Evolutionary conservation across 495 filamentous ascomycete genomes (phyloP).

Genomic region (Podospora australis): DNA sequence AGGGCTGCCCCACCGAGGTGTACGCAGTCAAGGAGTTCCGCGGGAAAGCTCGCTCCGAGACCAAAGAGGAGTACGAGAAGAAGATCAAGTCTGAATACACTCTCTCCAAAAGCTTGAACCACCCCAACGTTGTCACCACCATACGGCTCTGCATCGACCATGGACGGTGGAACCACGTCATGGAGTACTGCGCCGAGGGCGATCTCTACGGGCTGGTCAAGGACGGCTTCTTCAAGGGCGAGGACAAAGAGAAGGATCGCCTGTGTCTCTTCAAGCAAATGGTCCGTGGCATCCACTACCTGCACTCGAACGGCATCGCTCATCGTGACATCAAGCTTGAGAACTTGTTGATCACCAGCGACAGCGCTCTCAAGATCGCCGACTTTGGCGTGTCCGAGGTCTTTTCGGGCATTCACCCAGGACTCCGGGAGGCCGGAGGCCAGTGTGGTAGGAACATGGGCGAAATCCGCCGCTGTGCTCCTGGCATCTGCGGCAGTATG

Average conservation of each 20-base stretch:
- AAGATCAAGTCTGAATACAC: conserved; percentile 78
- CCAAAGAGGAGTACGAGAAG: conserved; percentile 59
- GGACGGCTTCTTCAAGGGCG: conserved; percentile 51
- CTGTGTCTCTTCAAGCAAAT: conserved; percentile 78
- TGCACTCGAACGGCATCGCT: conserved; percentile 65
- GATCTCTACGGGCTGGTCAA: conserved; percentile 65
- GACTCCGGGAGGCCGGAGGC: conserved; percentile 53
- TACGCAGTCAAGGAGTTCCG: conserved; percentile 79
- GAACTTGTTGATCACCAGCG: conserved; percentile 62
- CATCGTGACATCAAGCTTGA: conserved; percentile 81
- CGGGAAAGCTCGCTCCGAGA: conserved; percentile 53
- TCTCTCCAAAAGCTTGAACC: conserved; percentile 66
- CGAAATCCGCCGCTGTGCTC: conserved; percentile 58
- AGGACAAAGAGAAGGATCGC: conserved; percentile 59
- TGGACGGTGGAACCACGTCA: conserved; percentile 70
- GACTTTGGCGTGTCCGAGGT: conserved; percentile 77
- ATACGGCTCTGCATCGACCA: conserved; percentile 61
- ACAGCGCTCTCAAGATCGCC: conserved; percentile 70
- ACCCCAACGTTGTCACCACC: conserved; percentile 74
- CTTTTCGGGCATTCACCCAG: conserved; percentile 68
- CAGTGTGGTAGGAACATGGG: conserved; percentile 60
- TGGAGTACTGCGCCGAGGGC: conserved; percentile 74
- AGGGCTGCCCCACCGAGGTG: conserved; percentile 46
- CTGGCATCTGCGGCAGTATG: conserved; percentile 67
- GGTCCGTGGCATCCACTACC: conserved; percentile 59